A percentile compares a stretch with the other conserved stretches of the same genome.
These are phyloP conservation scores for Xylariaceae sp. DNA, from an alignment of 2,329 filamentous ascomycete genomes.

Conservation along the genomic window DNA sequence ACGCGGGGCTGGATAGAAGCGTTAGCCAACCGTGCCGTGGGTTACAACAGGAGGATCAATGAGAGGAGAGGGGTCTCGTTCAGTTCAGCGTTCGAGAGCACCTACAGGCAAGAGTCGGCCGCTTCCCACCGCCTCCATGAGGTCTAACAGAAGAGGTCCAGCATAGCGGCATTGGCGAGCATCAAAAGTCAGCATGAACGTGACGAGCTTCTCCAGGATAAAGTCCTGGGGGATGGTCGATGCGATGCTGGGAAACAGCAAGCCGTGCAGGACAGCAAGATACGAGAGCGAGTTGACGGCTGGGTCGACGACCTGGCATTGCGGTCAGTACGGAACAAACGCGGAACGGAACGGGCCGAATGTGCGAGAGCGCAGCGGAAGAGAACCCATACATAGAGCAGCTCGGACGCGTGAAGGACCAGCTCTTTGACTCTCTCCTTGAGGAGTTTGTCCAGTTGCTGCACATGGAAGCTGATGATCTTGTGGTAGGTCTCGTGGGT, in stretches of 20 bases:
- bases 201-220: constrained; percentile 39
- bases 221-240: constrained; percentile 23
- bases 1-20: constrained; percentile 38
- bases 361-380: not conserved
- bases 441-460: constrained; percentile 36
- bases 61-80: not conserved
- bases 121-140: constrained; percentile 39
- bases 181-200: constrained; percentile 47
- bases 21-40: constrained; percentile 1
- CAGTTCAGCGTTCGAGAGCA: constrained; percentile 7
- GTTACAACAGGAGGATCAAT: constrained; percentile 13
- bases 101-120: constrained; percentile 35
- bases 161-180: constrained; percentile 48
- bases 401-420: constrained; percentile 31
- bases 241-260: constrained; percentile 34
- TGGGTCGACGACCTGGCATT: constrained; percentile 42
- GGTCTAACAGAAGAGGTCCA: constrained; percentile 38
- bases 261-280: constrained; percentile 42
- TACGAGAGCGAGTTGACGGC: constrained; percentile 47
- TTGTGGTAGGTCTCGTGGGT: constrained; percentile 38
- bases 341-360: not conserved
- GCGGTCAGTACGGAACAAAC: constrained; percentile 1
- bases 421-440: constrained; percentile 33
- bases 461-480: constrained; percentile 36
- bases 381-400: constrained; percentile 37